phyloP scores from a whole-genome alignment of 176 grass and related monocot genomes.

The Guadua angustifolia region DNA sequence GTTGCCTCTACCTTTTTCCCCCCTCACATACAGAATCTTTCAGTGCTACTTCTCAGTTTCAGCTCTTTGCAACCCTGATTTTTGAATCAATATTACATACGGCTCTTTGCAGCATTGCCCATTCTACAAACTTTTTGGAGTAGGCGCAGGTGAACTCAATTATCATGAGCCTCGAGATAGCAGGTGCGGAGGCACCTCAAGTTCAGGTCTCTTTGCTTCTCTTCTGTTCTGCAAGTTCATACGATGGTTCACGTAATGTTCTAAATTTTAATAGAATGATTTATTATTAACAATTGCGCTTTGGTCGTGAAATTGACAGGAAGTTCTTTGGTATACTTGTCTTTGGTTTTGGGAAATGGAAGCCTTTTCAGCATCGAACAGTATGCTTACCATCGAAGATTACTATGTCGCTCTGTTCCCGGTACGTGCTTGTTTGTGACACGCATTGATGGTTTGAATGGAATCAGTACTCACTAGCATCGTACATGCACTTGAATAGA shows the following conservation, averaged over 20 bases:
- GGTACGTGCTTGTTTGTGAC: conserved; percentile 42
- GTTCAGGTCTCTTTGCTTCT: conserved; percentile 38
- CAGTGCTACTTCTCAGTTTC: background rate
- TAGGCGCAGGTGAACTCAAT: background rate
- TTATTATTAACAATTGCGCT: background rate
- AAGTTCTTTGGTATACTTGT: conserved; percentile 67
- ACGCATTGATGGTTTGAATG: background rate
- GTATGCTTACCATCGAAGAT: conserved; percentile 82
- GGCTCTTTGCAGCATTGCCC: background rate
- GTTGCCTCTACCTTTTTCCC: background rate
- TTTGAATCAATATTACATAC: conserved; percentile 19
- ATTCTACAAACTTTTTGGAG: background rate
- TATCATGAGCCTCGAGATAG: conserved; percentile 42
- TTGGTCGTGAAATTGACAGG: conserved; percentile 50
- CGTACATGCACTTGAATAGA: background rate
- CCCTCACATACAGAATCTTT: background rate
- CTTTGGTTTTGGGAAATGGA: conserved; percentile 72
- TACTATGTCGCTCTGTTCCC: conserved; percentile 71
- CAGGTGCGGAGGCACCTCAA: conserved; percentile 38
- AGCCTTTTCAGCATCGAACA: conserved; percentile 75
- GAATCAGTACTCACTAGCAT: background rate
- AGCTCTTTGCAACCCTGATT: background rate
- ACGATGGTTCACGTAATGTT: no score
- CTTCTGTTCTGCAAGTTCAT: background rate
- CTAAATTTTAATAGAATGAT: background rate